phyloP scores from a whole-genome alignment of 2,329 filamentous ascomycete species.

The Alternaria panax region DNA sequence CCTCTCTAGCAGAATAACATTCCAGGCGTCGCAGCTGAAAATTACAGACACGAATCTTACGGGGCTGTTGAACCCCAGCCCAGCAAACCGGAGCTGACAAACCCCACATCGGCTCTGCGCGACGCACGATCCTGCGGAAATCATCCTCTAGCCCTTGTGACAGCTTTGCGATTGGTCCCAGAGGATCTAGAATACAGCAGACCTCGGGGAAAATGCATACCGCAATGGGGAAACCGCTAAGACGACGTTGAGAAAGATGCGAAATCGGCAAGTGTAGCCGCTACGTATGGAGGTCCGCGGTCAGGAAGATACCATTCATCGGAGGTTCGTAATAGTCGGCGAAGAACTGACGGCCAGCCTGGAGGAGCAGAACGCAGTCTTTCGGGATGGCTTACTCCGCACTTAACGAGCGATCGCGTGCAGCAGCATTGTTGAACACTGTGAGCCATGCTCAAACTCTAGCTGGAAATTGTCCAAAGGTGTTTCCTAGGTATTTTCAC shows the following conservation, averaged over 20 bases:
- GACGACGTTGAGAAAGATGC: constrained; percentile 9
- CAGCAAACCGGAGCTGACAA: constrained; percentile 24
- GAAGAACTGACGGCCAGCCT: not conserved
- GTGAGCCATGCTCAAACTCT: no score
- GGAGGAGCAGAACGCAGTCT: constrained; percentile 1
- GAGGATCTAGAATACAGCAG: constrained; percentile 13
- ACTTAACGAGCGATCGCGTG: not conserved
- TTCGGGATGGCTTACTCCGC: not conserved
- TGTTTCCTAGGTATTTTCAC: no score
- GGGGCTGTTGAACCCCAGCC: constrained; percentile 5
- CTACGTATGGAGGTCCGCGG: constrained; percentile 1
- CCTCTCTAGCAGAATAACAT: not conserved
- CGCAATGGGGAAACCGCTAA: constrained; percentile 8
- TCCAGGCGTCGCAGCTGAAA: not conserved
- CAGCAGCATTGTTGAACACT: not conserved
- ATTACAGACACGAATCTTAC: not conserved
- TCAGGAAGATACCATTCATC: not conserved
- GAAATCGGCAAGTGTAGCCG: constrained; percentile 13
- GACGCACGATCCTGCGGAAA: constrained; percentile 5
- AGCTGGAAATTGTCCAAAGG: no score
- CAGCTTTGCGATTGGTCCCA: constrained; percentile 11
- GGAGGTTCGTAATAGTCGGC: not conserved
- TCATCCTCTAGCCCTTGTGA: constrained; percentile 9
- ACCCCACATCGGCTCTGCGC: constrained; percentile 22
- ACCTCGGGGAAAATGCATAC: constrained; percentile 1